Evolutionary conservation across 1,139 yeast species (phyloP).

Genomic region (Hanseniaspora gamundiae): DNA sequence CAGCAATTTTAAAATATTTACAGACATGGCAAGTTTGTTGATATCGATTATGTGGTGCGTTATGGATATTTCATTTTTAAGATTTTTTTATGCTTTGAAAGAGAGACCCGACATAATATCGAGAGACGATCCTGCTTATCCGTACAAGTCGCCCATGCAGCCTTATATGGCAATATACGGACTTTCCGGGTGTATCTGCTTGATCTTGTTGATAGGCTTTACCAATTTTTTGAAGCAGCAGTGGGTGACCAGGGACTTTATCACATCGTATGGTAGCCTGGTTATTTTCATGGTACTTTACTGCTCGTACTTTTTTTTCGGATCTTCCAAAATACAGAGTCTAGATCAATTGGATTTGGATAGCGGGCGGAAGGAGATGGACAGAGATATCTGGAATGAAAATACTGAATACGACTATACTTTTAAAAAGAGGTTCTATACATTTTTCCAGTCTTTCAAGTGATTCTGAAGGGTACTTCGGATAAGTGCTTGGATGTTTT

Average conservation of each 20-base stretch:
- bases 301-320: constrained; percentile 31
- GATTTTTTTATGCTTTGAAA: constrained; percentile 61
- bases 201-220: constrained; percentile 59
- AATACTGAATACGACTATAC: constrained; percentile 22
- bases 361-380: constrained; percentile 66
- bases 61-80: constrained; percentile 57
- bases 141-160: constrained; percentile 66
- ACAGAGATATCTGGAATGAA: constrained; percentile 37
- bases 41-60: constrained; percentile 79
- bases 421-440: constrained; percentile 15
- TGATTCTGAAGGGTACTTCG: too few species aligned
- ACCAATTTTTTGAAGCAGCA: constrained; percentile 48
- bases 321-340: constrained; percentile 40
- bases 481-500: too few species aligned
- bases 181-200: constrained; percentile 34
- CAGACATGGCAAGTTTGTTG: constrained; percentile 59
- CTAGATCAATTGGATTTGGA: constrained; percentile 65
- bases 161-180: constrained; percentile 69
- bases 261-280: constrained; percentile 59
- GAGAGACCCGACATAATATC: constrained; percentile 51
- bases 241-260: constrained; percentile 55
- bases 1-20: constrained; percentile 50
- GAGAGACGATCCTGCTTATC: constrained; percentile 53
- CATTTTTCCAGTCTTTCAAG: neutral
- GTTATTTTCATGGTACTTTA: constrained; percentile 45